Base-by-base conservation (phyloP, 1,284 basidiomycete genomes). In the Fomes fomentarius region DNA sequence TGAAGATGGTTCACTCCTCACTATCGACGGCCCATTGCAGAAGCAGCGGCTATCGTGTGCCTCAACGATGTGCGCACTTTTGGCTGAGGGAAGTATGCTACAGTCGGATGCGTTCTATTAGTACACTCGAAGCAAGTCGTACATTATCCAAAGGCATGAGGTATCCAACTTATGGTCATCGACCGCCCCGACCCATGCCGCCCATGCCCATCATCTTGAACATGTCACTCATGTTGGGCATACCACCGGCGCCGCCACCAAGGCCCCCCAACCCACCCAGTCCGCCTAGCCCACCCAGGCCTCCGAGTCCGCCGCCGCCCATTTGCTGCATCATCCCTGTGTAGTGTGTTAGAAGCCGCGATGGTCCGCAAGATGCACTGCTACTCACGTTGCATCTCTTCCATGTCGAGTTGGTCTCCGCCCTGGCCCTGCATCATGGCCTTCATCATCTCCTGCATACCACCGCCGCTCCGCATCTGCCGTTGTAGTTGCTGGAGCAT, bases 371-470 rank as follows among this genome's bases (percentile, higher is more conserved):
- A 12, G 4, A 39, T 12, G 11, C 19, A 30, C 21, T n/a, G 24
- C 31, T 17, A 72, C 80, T 59, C 73, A 88, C 91, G 81, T 72
- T 93, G 89, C 88, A 93, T 91, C 68, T 93, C 90, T 63, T 91
- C 89, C 84, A 92, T 86, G 66, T 93, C 91, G 58, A 85, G 72
- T 61, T 90, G 85, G 67, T 93, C 87, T 19, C 89, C 89, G 63
- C 90, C 91, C 63, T 91, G 87, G 7, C 91, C 89, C 62, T 91
- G 90, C 93, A 96, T 94, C 89, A 95, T 93, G 24, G 93, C 90
- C 69, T 91, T 91, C 91, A 96, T 92, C 90, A 96, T 94, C 70
- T 95, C 93, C 67, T 94, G 91, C 76, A 94, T 91, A n/a, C 91
- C 92, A 33, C 89, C 88, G 6, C 91, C 91, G 46, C 86, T 78